phyloP scores from a whole-genome alignment of 2,329 filamentous ascomycete species.

The Neocucurbitaria cava region DNA sequence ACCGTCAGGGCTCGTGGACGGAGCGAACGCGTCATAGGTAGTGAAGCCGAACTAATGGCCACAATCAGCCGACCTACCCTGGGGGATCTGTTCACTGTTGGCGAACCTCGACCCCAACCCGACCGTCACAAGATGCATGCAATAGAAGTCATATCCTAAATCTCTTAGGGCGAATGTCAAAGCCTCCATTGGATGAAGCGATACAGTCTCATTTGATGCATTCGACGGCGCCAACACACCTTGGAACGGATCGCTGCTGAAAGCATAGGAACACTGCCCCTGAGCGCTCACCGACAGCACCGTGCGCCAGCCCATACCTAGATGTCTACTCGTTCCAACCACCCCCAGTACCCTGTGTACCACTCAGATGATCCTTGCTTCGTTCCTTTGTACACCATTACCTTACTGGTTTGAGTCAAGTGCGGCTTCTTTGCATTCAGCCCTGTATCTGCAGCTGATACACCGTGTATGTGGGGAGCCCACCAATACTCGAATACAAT shows the following conservation, averaged over 20 bases:
- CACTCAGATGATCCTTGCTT: not conserved
- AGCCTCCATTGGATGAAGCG: not conserved
- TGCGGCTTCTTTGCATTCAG: not conserved
- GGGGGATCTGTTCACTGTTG: not conserved
- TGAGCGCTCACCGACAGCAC: not conserved
- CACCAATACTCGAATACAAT: not conserved
- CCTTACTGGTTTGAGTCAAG: not conserved
- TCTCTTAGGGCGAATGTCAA: no score
- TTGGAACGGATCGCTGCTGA: not conserved
- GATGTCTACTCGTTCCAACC: not conserved
- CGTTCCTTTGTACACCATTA: not conserved
- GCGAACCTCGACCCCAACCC: not conserved
- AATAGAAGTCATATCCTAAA: no score
- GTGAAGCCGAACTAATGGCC: not conserved
- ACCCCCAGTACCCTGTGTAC: not conserved
- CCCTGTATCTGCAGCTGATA: not conserved
- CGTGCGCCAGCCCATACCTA: not conserved
- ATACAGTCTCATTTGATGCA: not conserved
- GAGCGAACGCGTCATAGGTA: not conserved
- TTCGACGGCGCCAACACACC: not conserved
- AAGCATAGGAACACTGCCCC: not conserved
- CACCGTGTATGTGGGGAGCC: not conserved
- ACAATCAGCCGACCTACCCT: not conserved
- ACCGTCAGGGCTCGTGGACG: no score
- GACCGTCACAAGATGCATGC: not conserved